Conservation (phyloP, 2,329 filamentous ascomycete genomes). For the Claviceps arundinis region DNA sequence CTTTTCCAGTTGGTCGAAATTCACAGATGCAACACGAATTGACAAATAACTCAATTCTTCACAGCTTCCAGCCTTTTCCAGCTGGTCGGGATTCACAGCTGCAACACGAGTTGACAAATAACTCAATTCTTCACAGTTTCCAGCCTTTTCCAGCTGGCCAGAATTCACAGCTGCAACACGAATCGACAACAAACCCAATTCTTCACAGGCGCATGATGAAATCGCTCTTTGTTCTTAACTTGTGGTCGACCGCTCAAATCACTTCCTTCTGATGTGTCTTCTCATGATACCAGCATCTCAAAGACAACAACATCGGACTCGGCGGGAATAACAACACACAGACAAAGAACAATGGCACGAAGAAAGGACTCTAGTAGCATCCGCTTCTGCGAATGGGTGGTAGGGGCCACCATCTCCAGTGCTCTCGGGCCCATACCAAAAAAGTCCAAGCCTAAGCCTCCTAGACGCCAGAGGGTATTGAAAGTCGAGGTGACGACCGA, state of each 20-base stretch:
- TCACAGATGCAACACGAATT: too few relatives aligned
- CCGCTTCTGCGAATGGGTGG: slow-evolving; percentile 27
- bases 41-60: too few relatives aligned
- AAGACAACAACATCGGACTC: too few relatives aligned
- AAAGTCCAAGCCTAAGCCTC: slow-evolving; percentile 13
- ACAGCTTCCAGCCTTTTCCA: too few relatives aligned
- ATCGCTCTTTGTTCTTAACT: neutral
- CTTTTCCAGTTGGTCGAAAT: too few relatives aligned
- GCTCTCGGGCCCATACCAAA: slow-evolving; percentile 16
- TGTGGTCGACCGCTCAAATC: neutral
- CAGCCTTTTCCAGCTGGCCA: too few relatives aligned
- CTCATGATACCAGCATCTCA: neutral
- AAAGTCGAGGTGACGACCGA: slow-evolving; percentile 34
- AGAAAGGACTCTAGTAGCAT: neutral
- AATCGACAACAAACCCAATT: neutral
- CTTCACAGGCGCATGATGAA: neutral
- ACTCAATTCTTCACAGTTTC: too few relatives aligned
- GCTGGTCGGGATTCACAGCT: too few relatives aligned
- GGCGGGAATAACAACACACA: neutral
- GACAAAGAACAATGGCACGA: neutral
- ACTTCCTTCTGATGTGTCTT: neutral
- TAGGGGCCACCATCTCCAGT: slow-evolving; percentile 22
- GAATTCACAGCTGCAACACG: too few relatives aligned
- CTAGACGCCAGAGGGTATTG: slow-evolving; percentile 19
- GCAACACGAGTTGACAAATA: too few relatives aligned